A percentile compares a stretch with the other conserved stretches of the same genome.
These are phyloP conservation scores for Colletotrichum shisoi DNA, from an alignment of 2,329 filamentous ascomycete species.

Conservation along the genomic window DNA sequence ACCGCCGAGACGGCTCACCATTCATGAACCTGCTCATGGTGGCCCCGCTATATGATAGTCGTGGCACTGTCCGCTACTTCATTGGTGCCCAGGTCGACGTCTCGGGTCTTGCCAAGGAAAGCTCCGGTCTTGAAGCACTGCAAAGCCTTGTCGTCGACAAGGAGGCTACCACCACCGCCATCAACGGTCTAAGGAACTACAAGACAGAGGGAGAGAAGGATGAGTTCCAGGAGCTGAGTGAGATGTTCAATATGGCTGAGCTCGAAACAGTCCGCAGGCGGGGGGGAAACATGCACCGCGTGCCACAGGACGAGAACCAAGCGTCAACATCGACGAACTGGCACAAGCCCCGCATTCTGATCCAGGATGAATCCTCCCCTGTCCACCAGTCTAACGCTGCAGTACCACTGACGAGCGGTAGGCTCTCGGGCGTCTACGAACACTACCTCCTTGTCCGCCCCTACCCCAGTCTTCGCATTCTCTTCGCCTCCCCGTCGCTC, in stretches of 20 bases:
- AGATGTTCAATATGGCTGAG: slow-evolving; percentile 74
- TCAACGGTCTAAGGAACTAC: slow-evolving; percentile 44
- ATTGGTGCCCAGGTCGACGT: slow-evolving; percentile 78
- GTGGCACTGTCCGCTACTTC: slow-evolving; percentile 70
- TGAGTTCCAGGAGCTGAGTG: slow-evolving; percentile 70
- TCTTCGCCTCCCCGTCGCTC: slow-evolving; percentile 73
- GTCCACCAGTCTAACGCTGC: slow-evolving; percentile 34
- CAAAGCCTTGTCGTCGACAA: slow-evolving; percentile 55
- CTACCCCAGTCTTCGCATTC: slow-evolving; percentile 69
- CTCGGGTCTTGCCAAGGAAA: slow-evolving; percentile 72
- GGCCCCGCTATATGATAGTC: slow-evolving; percentile 74
- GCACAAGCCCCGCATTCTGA: slow-evolving; percentile 53
- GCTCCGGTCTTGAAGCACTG: slow-evolving; percentile 70
- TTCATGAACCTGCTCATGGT: slow-evolving; percentile 81
- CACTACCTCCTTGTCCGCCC: slow-evolving; percentile 72
- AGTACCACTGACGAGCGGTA: slow-evolving; percentile 42
- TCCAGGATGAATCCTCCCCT: slow-evolving; percentile 48
- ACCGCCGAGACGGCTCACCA: slow-evolving; percentile 76
- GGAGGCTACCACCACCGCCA: slow-evolving; percentile 41
- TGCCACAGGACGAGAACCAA: slow-evolving; percentile 55
- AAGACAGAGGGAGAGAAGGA: slow-evolving; percentile 49
- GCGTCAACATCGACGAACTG: slow-evolving; percentile 46
- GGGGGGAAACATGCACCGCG: slow-evolving; percentile 69
- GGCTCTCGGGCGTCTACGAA: slow-evolving; percentile 56
- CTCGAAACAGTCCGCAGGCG: slow-evolving; percentile 68